These are phyloP conservation scores for Abrus precatorius DNA, from an alignment of 306 rosid species.

Conservation along the genomic window DNA sequence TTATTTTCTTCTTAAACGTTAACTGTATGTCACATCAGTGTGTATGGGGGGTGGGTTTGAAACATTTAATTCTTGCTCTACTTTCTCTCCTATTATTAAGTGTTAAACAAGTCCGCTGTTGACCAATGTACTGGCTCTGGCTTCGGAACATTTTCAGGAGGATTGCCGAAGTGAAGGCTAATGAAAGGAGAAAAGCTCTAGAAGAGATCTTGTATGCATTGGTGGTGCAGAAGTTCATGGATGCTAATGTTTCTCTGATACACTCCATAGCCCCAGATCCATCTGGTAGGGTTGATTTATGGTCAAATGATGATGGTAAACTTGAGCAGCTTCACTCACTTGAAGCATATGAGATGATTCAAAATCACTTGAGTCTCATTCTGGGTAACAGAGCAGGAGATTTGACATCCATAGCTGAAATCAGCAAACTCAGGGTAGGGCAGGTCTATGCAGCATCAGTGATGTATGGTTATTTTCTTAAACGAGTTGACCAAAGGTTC, in stretches of 20 bases:
- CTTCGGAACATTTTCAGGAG: constrained; percentile 66
- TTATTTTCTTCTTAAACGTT: background rate
- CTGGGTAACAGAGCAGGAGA: constrained; percentile 75
- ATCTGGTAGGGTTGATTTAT: constrained; percentile 70
- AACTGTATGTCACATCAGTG: background rate
- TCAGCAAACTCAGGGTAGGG: constrained; percentile 90
- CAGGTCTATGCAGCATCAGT: constrained; percentile 96
- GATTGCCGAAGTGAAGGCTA: constrained; percentile 89
- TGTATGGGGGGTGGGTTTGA: background rate
- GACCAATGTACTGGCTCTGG: constrained; percentile 33
- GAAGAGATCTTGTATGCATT: constrained; percentile 90
- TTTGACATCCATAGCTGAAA: constrained; percentile 70
- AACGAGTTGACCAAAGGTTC: constrained; percentile 93
- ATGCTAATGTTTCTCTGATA: constrained; percentile 75
- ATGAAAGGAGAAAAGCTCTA: constrained; percentile 75
- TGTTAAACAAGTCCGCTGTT: background rate
- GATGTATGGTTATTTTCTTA: constrained; percentile 96
- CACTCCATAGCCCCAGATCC: constrained; percentile 68
- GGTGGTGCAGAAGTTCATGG: constrained; percentile 97
- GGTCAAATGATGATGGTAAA: constrained; percentile 73
- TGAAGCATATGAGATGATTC: constrained; percentile 94
- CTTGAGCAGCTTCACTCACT: constrained; percentile 79
- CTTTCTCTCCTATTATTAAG: constrained; percentile 25
- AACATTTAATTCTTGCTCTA: background rate
- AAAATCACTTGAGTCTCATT: constrained; percentile 83